Conservation (phyloP, 345 rosid genomes). For the Arabis alpina region DNA sequence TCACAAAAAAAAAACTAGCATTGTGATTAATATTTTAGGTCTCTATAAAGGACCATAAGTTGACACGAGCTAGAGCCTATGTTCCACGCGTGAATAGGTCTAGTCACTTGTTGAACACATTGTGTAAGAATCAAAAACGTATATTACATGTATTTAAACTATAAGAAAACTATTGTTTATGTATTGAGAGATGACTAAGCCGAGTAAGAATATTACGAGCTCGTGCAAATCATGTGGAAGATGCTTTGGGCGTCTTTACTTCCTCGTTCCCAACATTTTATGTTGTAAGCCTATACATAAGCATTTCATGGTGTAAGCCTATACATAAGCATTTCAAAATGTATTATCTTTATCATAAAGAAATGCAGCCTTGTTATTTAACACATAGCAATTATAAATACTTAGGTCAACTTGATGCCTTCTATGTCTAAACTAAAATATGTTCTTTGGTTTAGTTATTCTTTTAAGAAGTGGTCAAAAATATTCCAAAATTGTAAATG, state of each 20-base stretch:
- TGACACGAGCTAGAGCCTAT: constrained; percentile 29
- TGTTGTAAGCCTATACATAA: constrained; percentile 33
- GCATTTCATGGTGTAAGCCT: constrained; percentile 37
- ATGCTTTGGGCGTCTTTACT: constrained; percentile 14
- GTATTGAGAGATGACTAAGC: constrained; percentile 30
- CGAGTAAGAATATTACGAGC: constrained; percentile 15
- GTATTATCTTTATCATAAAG: constrained; percentile 42
- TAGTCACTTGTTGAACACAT: constrained; percentile 17
- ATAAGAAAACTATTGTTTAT: constrained; percentile 2
- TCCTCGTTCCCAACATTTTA: constrained; percentile 5
- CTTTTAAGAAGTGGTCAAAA: constrained; percentile 1
- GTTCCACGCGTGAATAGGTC: constrained; percentile 31
- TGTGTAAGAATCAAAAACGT: background rate
- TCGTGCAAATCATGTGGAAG: constrained; percentile 33
- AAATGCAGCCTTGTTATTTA: constrained; percentile 10
- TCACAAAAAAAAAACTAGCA: too few relatives aligned
- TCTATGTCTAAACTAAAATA: constrained; percentile 36
- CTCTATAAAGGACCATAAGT: constrained; percentile 5
- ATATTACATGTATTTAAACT: background rate
- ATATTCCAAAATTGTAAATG: constrained; percentile 25
- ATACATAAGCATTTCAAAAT: constrained; percentile 31
- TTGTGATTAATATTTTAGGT: constrained; percentile 3
- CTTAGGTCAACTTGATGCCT: constrained; percentile 30
- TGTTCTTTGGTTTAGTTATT: constrained; percentile 2
- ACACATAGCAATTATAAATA: constrained; percentile 37